Evolutionary conservation across 2,329 filamentous ascomycete species (phyloP).

Genomic region (Escovopsis sp.): DNA sequence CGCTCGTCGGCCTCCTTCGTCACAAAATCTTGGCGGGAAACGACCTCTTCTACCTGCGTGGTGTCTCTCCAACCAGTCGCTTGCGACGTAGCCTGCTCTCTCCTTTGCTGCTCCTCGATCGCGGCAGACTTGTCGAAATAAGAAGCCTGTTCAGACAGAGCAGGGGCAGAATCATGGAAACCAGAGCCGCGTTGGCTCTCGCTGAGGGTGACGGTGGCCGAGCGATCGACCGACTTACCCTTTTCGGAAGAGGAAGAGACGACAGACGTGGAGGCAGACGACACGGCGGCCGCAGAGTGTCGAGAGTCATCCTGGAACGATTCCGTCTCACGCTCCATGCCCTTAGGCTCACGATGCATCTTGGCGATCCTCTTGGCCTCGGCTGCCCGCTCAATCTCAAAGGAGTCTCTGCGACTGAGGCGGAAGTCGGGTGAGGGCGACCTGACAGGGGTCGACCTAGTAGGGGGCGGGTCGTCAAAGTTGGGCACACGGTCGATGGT

Average conservation of each 20-base stretch:
- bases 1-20: conserved; percentile 42
- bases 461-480: conserved; percentile 24
- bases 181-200: no score
- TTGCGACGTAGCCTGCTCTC: no score
- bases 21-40: conserved; percentile 24
- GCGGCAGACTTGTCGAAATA: conserved; percentile 17
- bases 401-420: conserved; percentile 34
- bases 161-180: no score
- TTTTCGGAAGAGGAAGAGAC: no score
- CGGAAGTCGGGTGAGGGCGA: conserved; percentile 18
- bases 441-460: no score
- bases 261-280: no score
- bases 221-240: no score
- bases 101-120: conserved; percentile 21
- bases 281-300: conserved; percentile 31
- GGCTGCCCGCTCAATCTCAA: conserved; percentile 25
- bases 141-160: no score
- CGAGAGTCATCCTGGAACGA: conserved; percentile 29
- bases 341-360: conserved; percentile 14
- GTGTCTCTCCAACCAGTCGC: no score
- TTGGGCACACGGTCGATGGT: conserved; percentile 39
- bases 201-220: no score
- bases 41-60: no score
- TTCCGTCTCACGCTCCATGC: conserved; percentile 28
- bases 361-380: conserved; percentile 14